phyloP scores from a whole-genome alignment of 305 asterid genomes.

The Andrographis paniculata region DNA sequence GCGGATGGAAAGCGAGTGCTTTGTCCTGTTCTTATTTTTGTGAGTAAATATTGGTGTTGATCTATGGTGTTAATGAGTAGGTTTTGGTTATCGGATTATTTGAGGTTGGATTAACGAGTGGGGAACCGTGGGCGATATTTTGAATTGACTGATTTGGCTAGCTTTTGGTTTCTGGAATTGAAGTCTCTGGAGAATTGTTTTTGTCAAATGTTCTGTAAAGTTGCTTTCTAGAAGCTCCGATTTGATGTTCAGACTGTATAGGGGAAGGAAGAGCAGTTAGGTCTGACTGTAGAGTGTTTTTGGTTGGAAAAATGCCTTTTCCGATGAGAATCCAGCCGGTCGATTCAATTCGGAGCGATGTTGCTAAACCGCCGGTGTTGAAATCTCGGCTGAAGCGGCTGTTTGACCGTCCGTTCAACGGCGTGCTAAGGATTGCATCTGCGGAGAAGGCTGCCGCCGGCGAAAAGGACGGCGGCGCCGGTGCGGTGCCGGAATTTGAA shows the following conservation, averaged over 20 bases:
- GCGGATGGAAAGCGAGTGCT: background rate
- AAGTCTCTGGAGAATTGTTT: constrained; percentile 16
- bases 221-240: constrained; percentile 17
- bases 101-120: constrained; percentile 14
- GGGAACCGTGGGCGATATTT: too few relatives aligned
- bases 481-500: constrained; percentile 61
- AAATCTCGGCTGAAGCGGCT: constrained; percentile 80
- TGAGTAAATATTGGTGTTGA: constrained; percentile 15
- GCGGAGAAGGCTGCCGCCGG: constrained; percentile 43
- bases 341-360: constrained; percentile 47
- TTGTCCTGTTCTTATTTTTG: constrained; percentile 5
- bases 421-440: constrained; percentile 45
- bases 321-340: constrained; percentile 90
- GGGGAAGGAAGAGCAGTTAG: constrained; percentile 23
- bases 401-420: constrained; percentile 82
- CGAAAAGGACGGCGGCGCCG: constrained; percentile 27
- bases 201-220: constrained; percentile 14
- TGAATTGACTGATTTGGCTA: constrained; percentile 13
- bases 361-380: constrained; percentile 41
- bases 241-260: constrained; percentile 16
- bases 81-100: constrained; percentile 21
- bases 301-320: constrained; percentile 31
- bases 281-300: constrained; percentile 8
- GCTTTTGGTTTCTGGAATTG: constrained; percentile 16
- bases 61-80: constrained; percentile 10